Base-by-base conservation (phyloP, 371 early-diverging fungal species). In the Mortierella sp. region DNA sequence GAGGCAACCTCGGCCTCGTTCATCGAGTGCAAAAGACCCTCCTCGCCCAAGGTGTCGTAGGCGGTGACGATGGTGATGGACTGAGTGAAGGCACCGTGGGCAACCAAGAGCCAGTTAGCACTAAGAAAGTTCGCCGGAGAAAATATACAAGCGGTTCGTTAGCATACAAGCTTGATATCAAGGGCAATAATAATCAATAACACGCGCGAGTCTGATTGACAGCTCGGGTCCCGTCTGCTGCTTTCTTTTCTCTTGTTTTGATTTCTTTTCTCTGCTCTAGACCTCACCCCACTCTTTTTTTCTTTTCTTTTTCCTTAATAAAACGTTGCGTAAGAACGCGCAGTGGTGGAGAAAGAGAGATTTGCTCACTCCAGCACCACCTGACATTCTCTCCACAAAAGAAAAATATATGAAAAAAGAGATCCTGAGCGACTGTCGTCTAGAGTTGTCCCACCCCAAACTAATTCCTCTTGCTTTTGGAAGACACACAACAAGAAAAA, bases 41-140 rank as follows among this genome's bases (percentile, higher is more conserved):
- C 96, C 80, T 95, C 95, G 28, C 98, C 98, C 54, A 98, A 91
- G 7, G 97, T 97, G 73, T 96, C 97, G 88, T 97, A 96, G 16
- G 96, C 96, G 48, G 97, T 97, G 44, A 96, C 94, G 88, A 96
- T 94, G 52, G 94, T 93, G 79, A 95, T 90, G 70, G 88, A 88
- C 84, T 96, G 96, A 11, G 94, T 90, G 82, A 94, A 96, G 54
- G 90, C 83, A 65, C 91, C 92, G 80, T 95, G 94, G 31, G 95
- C 94, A 14, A 93, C 87, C 75, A 94, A 80, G 75, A 95, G 87
- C 96, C 96, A 97, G 81, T 95, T 91, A 79, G 92, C 92, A 81
- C 95, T 95, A 89, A 42, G 31, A 38, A 34, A 19, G 26, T 60
- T 21, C 58, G 21, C 16, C 68, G 28, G 45, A 75, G 54, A 50